Evolutionary conservation across 495 filamentous ascomycete genomes (phyloP).

Genomic region (Polyplosphaeria fusca): DNA sequence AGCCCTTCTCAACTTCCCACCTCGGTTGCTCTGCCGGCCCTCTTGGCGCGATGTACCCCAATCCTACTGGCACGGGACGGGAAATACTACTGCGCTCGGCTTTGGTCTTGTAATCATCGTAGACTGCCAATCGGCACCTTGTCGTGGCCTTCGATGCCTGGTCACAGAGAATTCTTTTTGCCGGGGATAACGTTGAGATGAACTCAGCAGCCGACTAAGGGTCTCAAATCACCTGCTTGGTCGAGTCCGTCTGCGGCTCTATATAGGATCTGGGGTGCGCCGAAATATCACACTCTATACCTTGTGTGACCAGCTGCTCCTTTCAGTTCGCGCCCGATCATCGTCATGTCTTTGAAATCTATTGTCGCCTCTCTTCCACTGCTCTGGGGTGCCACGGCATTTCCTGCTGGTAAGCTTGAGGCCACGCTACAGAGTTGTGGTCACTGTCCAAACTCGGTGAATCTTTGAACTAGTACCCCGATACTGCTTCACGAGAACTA

Average conservation of each 20-base stretch:
- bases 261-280: not conserved
- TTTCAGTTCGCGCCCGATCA: not conserved
- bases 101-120: constrained; percentile 12
- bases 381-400: constrained; percentile 14
- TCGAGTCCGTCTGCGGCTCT: not conserved
- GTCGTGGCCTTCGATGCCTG: not conserved
- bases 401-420: constrained; percentile 18
- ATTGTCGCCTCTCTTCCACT: constrained; percentile 14
- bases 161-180: constrained; percentile 10
- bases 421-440: no score
- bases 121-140: not conserved
- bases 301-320: not conserved
- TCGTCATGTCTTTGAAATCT: constrained; percentile 20
- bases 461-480: no score
- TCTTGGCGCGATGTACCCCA: not conserved
- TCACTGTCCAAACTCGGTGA: no score
- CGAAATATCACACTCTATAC: not conserved
- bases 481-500: no score
- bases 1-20: constrained; percentile 18
- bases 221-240: not conserved
- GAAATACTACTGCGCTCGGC: constrained; percentile 7
- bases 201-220: constrained; percentile 7
- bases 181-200: not conserved
- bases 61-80: not conserved
- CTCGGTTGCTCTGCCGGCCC: constrained; percentile 24